These are phyloP conservation scores for Penicillium glabrum DNA, from an alignment of 2,329 filamentous ascomycete genomes.

Conservation along the genomic window DNA sequence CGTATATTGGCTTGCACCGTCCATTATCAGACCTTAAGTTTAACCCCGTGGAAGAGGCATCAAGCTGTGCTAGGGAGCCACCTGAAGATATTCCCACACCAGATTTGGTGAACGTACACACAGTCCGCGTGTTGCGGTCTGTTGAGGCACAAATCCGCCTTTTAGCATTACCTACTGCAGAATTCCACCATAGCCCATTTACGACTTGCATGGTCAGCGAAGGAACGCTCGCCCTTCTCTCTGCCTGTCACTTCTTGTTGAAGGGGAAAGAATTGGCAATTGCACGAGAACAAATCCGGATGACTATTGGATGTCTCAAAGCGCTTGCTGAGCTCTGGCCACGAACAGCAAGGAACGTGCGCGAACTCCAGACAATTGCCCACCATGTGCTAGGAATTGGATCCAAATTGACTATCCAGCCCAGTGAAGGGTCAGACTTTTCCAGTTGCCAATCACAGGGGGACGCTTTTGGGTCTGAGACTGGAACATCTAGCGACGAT, in stretches of 20 bases:
- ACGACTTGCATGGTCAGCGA: conserved; percentile 44
- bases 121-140: conserved; percentile 38
- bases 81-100: conserved; percentile 12
- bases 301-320: conserved; percentile 44
- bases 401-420: not conserved
- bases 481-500: not conserved
- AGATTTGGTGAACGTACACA: conserved; percentile 40
- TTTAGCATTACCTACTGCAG: conserved; percentile 35
- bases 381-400: conserved; percentile 28
- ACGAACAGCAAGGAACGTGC: conserved; percentile 35
- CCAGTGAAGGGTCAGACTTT: not conserved
- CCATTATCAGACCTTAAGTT: conserved; percentile 43
- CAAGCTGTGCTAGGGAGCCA: conserved; percentile 35
- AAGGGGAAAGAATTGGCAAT: conserved; percentile 32
- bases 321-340: conserved; percentile 41
- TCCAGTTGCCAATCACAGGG: not conserved
- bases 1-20: conserved; percentile 39
- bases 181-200: conserved; percentile 43
- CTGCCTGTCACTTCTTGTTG: conserved; percentile 39
- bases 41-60: conserved; percentile 39
- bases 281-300: conserved; percentile 44
- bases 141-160: conserved; percentile 43
- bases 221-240: conserved; percentile 33
- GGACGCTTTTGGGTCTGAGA: conserved; percentile 1
- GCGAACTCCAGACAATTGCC: conserved; percentile 44